phyloP scores from a whole-genome alignment of 2,329 filamentous ascomycete species.

The Dactylellina drechsleri region DNA sequence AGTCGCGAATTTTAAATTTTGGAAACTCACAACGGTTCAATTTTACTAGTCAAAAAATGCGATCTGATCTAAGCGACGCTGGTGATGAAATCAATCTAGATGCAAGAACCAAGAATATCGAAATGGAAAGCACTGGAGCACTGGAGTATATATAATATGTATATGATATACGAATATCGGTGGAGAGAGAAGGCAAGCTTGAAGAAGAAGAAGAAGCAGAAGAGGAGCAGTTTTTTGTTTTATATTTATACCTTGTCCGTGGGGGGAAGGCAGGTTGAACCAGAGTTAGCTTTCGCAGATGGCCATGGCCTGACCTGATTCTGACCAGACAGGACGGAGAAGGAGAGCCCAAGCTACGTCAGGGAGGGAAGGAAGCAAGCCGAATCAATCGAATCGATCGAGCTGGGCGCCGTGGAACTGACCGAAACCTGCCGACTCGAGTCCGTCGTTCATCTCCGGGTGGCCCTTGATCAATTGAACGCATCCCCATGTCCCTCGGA shows the following conservation, averaged over 20 bases:
- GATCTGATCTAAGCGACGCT: too few species aligned
- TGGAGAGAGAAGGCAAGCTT: too few species aligned
- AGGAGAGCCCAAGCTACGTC: slow-evolving; percentile 21
- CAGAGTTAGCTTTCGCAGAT: neutral
- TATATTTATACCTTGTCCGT: slow-evolving; percentile 1
- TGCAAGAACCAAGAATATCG: too few species aligned
- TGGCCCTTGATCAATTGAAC: neutral
- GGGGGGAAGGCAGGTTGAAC: neutral
- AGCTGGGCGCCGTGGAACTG: slow-evolving; percentile 19
- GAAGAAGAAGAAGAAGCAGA: too few species aligned
- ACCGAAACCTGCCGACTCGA: slow-evolving; percentile 30
- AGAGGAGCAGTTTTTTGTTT: neutral
- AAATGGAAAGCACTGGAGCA: too few species aligned
- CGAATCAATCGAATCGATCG: too few species aligned
- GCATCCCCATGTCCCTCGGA: slow-evolving; percentile 13
- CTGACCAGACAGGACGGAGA: neutral
- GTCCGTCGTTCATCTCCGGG: slow-evolving; percentile 39
- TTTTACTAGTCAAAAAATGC: too few species aligned
- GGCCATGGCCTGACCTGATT: slow-evolving; percentile 19
- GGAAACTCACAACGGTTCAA: too few species aligned
- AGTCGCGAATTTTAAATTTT: too few species aligned
- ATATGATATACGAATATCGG: too few species aligned
- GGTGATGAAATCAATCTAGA: too few species aligned
- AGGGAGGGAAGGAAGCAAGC: slow-evolving; percentile 27
- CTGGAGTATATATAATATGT: too few species aligned